phyloP scores from a whole-genome alignment of 495 filamentous ascomycete species.

The Aspergillus kassunensis region DNA sequence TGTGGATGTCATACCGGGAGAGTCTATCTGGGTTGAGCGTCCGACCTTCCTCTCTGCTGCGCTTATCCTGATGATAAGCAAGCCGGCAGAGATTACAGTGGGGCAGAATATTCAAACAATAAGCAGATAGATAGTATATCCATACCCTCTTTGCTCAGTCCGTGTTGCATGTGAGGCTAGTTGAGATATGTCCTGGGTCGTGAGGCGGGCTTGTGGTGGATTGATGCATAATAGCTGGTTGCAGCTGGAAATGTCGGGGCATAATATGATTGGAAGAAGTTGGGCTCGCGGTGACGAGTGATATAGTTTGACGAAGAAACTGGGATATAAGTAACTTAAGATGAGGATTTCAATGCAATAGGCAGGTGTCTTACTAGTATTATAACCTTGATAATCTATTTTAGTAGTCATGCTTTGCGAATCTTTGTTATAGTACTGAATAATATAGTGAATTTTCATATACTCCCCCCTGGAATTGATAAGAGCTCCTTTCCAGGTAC shows the following conservation, averaged over 20 bases:
- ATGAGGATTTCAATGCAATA: not conserved
- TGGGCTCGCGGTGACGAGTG: not conserved
- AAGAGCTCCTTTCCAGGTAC: not conserved
- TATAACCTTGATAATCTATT: not conserved
- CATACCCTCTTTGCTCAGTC: not conserved
- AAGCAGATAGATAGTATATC: not conserved
- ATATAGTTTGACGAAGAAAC: not conserved
- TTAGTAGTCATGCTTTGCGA: not conserved
- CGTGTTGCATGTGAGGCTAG: not conserved
- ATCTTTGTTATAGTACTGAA: not conserved
- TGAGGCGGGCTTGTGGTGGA: not conserved
- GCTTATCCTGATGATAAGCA: not conserved
- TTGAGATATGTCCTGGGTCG: not conserved
- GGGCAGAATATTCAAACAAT: not conserved
- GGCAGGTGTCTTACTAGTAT: not conserved
- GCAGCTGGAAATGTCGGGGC: not conserved
- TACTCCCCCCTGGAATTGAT: not conserved
- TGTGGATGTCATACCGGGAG: not conserved
- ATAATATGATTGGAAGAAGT: not conserved
- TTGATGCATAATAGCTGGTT: not conserved
- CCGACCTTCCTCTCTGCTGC: not conserved
- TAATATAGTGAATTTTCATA: not conserved
- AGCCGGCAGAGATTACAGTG: not conserved
- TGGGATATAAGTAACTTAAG: not conserved
- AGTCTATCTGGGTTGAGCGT: constrained; percentile 1